phyloP scores from a whole-genome alignment of 2,329 filamentous ascomycete species.

The Aspergillus flavus region DNA sequence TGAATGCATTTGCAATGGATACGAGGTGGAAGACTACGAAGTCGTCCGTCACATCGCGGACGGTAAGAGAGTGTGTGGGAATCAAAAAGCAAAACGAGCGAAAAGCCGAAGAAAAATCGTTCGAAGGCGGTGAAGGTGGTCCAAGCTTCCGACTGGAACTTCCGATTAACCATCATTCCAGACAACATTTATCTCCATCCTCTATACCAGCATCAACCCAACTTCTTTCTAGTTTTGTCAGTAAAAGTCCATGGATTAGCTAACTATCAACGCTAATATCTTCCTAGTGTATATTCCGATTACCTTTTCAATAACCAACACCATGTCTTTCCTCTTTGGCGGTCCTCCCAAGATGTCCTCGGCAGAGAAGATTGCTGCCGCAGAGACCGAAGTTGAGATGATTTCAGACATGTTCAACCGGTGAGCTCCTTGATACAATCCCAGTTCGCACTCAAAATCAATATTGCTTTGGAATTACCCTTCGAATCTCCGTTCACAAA shows the following conservation, averaged over 20 bases:
- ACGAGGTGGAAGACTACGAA: constrained; percentile 11
- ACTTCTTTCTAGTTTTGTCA: neutral
- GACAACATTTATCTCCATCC: constrained; percentile 9
- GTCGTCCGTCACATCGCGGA: constrained; percentile 26
- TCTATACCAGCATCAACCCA: constrained; percentile 3
- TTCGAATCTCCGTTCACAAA: neutral
- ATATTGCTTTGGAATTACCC: neutral
- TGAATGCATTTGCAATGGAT: constrained; percentile 40
- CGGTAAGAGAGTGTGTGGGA: constrained; percentile 13
- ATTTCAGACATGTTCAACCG: constrained; percentile 97
- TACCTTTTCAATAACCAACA: constrained; percentile 28
- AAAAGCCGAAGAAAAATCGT: constrained; percentile 19
- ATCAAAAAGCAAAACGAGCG: constrained; percentile 15
- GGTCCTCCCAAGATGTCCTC: constrained; percentile 81
- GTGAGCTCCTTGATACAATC: constrained; percentile 53
- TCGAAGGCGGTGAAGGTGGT: constrained; percentile 26
- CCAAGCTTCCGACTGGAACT: constrained; percentile 36
- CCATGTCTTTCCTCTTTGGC: constrained; percentile 75
- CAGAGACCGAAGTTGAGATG: constrained; percentile 97
- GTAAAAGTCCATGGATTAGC: neutral
- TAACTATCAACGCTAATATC: neutral
- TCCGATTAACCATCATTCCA: constrained; percentile 16
- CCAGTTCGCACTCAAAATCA: no score
- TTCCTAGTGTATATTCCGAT: neutral
- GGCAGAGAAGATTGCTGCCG: constrained; percentile 94